Percentiles rank a stretch among this genome's conserved stretches.
Evolutionary conservation across 495 filamentous ascomycete species (phyloP).

Genomic region (Staphylotrichum longicolle): DNA sequence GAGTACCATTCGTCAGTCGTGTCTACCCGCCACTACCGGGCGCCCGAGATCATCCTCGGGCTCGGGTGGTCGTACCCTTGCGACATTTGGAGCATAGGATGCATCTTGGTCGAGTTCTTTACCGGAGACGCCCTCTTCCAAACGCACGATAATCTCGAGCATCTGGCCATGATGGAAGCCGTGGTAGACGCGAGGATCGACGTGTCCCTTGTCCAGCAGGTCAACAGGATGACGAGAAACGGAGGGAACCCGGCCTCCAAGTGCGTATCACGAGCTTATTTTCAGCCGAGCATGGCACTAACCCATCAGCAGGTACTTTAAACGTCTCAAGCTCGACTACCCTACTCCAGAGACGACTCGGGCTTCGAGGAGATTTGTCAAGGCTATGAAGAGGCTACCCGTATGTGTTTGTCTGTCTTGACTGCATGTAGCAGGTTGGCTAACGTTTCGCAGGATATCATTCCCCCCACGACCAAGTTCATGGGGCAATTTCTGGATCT

Average conservation of each 20-base stretch:
- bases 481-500: conserved; percentile 85
- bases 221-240: conserved; percentile 63
- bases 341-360: conserved; percentile 83
- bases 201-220: conserved; percentile 67
- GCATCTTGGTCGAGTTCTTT: conserved; percentile 98
- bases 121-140: conserved; percentile 97
- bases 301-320: conserved; percentile 69
- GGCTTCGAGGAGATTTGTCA: conserved; percentile 87
- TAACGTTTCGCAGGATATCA: conserved; percentile 71
- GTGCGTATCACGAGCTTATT: conserved; percentile 51
- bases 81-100: conserved; percentile 99
- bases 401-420: conserved; percentile 53
- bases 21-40: conserved; percentile 91
- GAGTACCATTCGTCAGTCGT: conserved; percentile 98
- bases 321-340: conserved; percentile 79
- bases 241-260: conserved; percentile 74
- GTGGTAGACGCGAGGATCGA: conserved; percentile 78
- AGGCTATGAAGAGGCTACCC: conserved; percentile 84
- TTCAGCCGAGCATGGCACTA: conserved; percentile 20
- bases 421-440: not conserved
- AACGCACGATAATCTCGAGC: conserved; percentile 96
- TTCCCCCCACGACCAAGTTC: conserved; percentile 74
- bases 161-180: conserved; percentile 98
- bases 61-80: conserved; percentile 97
- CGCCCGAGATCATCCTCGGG: conserved; percentile 95